Conservation (phyloP, 2,329 filamentous ascomycete genomes). For the Alternaria incomplexa region DNA sequence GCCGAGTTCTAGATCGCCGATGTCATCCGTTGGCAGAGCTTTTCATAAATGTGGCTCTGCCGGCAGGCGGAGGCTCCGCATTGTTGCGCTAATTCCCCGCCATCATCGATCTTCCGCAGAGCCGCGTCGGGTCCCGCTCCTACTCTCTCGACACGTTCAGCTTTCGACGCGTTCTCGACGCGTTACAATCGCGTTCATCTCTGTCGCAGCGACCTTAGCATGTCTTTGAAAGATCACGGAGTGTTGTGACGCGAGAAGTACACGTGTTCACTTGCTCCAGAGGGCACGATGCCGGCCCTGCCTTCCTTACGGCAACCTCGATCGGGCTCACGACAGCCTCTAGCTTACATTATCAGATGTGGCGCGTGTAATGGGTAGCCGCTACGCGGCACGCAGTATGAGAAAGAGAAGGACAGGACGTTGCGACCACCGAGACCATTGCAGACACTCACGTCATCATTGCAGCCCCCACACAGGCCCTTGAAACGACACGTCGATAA, state of each 20-base stretch:
- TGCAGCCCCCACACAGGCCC: rapidly evolving
- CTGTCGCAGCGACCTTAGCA: neutral
- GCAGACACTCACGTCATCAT: neutral
- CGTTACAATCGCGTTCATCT: neutral
- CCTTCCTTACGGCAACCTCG: neutral
- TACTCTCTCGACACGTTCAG: neutral
- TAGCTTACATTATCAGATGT: neutral
- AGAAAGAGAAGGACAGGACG: neutral
- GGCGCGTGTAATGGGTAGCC: neutral
- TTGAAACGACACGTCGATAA: neutral
- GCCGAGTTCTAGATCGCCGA: conserved; percentile 4
- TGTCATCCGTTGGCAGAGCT: conserved; percentile 7
- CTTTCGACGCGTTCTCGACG: neutral
- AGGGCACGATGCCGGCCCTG: neutral
- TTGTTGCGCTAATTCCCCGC: conserved; percentile 14
- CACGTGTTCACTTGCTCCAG: neutral
- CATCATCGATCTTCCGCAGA: conserved; percentile 9
- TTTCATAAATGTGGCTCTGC: conserved; percentile 18
- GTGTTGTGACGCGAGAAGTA: neutral
- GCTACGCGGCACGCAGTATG: neutral
- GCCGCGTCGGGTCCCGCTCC: neutral
- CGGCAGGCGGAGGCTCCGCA: conserved; percentile 7
- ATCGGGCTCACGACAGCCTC: neutral
- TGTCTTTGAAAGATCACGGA: neutral
- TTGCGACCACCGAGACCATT: neutral